Percentiles rank a stretch among this genome's conserved stretches.
These are phyloP conservation scores for Salix viminalis DNA, from an alignment of 345 rosid species.

Conservation along the genomic window DNA sequence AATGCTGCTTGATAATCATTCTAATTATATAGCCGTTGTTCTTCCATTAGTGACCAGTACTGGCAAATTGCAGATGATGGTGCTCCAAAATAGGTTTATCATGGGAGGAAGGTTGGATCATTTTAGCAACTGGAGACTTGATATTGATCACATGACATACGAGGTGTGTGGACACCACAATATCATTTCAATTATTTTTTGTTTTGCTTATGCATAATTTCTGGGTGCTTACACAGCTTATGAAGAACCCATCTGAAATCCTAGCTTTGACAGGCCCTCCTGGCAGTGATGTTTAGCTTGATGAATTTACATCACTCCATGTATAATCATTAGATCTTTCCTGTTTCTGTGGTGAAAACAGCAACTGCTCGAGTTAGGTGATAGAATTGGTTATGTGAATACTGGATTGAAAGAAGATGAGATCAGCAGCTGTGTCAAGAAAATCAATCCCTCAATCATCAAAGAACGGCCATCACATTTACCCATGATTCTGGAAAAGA, in stretches of 20 bases:
- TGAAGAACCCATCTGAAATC: background rate
- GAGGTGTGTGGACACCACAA: slow-evolving; percentile 34
- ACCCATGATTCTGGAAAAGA: slow-evolving; percentile 38
- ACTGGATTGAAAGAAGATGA: slow-evolving; percentile 82
- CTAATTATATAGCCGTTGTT: background rate
- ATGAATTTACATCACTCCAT: background rate
- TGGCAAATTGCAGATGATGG: slow-evolving; percentile 40
- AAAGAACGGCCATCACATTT: slow-evolving; percentile 35
- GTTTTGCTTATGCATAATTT: background rate
- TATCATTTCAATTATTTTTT: background rate
- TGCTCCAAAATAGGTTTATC: slow-evolving; percentile 42
- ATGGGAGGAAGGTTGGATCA: slow-evolving; percentile 53
- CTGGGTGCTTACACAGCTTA: background rate
- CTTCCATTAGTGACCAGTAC: background rate
- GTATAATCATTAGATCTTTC: background rate
- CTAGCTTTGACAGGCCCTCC: background rate
- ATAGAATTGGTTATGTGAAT: slow-evolving; percentile 72
- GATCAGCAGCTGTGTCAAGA: slow-evolving; percentile 58
- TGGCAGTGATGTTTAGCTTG: background rate
- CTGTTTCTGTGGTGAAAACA: slow-evolving; percentile 23
- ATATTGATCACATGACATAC: slow-evolving; percentile 55
- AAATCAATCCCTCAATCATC: slow-evolving; percentile 38
- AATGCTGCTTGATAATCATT: background rate
- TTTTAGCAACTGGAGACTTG: slow-evolving; percentile 50
- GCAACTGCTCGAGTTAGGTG: slow-evolving; percentile 89